Percentiles rank a stretch among this genome's conserved stretches.
These are phyloP conservation scores for Hymenotorrendiella dingleyae DNA, from an alignment of 2,329 filamentous ascomycete species.

Conservation along the genomic window DNA sequence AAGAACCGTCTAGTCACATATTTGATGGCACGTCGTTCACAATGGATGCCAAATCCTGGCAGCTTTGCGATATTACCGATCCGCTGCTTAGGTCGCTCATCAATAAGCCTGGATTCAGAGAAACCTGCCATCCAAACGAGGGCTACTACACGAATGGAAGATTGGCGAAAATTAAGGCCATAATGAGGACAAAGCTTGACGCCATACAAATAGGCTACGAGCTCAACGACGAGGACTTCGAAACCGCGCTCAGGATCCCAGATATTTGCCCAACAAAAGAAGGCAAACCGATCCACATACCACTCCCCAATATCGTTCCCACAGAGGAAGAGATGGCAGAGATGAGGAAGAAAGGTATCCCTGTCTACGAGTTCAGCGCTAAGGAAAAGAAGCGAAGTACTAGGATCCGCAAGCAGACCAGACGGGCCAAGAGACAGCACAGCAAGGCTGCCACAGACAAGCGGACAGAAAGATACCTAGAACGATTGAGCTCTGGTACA, in stretches of 20 bases:
- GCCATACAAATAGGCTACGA: slow-evolving; percentile 53
- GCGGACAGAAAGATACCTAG: no score
- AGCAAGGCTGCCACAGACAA: neutral
- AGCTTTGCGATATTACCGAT: slow-evolving; percentile 87
- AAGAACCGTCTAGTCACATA: slow-evolving; percentile 53
- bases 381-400: neutral
- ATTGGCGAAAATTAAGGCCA: slow-evolving; percentile 74
- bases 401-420: neutral
- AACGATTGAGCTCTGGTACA: no score
- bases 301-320: neutral
- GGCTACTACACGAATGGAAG: slow-evolving; percentile 84
- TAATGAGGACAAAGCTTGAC: slow-evolving; percentile 83
- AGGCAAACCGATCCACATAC: neutral
- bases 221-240: slow-evolving; percentile 43
- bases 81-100: slow-evolving; percentile 64
- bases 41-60: slow-evolving; percentile 85
- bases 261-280: slow-evolving; percentile 23
- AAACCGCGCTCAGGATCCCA: slow-evolving; percentile 35
- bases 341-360: neutral
- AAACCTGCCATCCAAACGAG: slow-evolving; percentile 56
- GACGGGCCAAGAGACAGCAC: neutral
- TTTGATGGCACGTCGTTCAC: slow-evolving; percentile 76
- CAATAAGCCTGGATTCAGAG: slow-evolving; percentile 52
- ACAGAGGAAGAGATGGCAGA: neutral
- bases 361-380: neutral